These are phyloP conservation scores for Angophora floribunda DNA, from an alignment of 345 rosid species.

Conservation along the genomic window DNA sequence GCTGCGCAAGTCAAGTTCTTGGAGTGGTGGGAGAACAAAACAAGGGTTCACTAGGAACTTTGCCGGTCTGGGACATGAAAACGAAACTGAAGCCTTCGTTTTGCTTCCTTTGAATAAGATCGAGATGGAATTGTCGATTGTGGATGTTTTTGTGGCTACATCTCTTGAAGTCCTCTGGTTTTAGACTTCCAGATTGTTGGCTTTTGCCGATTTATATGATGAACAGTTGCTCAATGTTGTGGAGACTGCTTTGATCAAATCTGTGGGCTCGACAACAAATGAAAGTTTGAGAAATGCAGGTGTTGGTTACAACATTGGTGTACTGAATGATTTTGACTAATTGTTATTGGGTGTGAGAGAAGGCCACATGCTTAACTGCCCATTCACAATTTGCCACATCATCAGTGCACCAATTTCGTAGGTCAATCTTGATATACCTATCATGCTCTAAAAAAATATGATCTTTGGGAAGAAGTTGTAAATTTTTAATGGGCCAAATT, in stretches of 20 bases:
- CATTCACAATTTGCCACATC: background rate
- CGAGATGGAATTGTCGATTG: background rate
- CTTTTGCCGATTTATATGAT: background rate
- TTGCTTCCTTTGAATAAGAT: background rate
- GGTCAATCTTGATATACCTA: background rate
- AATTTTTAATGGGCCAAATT: background rate
- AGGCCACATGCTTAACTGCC: background rate
- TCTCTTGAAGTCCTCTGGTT: background rate
- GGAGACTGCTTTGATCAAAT: background rate
- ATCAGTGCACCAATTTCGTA: background rate
- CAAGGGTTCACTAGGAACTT: slow-evolving; percentile 1
- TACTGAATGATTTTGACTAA: background rate
- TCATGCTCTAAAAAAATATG: background rate
- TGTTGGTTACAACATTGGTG: background rate
- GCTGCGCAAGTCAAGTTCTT: slow-evolving; percentile 79
- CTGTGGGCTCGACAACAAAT: background rate
- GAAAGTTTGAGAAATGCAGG: background rate
- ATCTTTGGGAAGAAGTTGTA: background rate
- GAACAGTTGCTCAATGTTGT: background rate
- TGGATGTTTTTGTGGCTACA: background rate
- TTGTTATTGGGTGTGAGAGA: background rate
- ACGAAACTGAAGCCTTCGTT: background rate
- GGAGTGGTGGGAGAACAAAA: slow-evolving; percentile 89
- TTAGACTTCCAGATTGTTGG: background rate
- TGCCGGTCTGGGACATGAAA: background rate